Evolutionary conservation across 305 asterid species (phyloP).

Genomic region (Rubia peregrina): DNA sequence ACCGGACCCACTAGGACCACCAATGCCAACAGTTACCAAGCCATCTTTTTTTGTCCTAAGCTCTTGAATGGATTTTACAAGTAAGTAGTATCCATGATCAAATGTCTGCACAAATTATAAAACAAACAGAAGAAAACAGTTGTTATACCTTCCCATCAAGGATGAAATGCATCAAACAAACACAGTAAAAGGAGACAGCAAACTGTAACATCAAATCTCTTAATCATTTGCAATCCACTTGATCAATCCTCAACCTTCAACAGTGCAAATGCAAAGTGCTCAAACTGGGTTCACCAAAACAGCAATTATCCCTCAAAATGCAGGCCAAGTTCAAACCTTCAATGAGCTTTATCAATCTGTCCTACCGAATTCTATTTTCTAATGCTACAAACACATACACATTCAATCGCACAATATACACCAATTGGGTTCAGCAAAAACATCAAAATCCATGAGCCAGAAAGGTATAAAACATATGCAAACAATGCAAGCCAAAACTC

Average conservation of each 20-base stretch:
- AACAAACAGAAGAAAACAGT: conserved; percentile 8
- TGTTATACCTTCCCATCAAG: not conserved
- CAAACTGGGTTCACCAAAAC: not conserved
- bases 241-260: not conserved
- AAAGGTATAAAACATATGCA: not conserved
- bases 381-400: not conserved
- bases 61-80: conserved; percentile 95
- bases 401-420: not conserved
- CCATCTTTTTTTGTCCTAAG: conserved; percentile 90
- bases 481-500: conserved; percentile 5
- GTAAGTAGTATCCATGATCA: conserved; percentile 93
- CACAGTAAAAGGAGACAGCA: not conserved
- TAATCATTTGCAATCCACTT: not conserved
- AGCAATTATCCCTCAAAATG: not conserved
- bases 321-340: not conserved
- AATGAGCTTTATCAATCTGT: not conserved
- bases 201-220: not conserved
- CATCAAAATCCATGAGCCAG: not conserved
- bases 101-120: conserved; percentile 57
- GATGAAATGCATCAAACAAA: conserved; percentile 10
- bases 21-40: conserved; percentile 84
- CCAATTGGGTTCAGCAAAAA: not conserved
- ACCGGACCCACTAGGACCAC: conserved; percentile 99
- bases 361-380: not conserved
- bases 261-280: not conserved